A percentile compares a stretch with the other conserved stretches of the same genome.
Evolutionary conservation across 116 monocot genomes (phyloP).

Genomic region (Phalaenopsis hybrid): DNA sequence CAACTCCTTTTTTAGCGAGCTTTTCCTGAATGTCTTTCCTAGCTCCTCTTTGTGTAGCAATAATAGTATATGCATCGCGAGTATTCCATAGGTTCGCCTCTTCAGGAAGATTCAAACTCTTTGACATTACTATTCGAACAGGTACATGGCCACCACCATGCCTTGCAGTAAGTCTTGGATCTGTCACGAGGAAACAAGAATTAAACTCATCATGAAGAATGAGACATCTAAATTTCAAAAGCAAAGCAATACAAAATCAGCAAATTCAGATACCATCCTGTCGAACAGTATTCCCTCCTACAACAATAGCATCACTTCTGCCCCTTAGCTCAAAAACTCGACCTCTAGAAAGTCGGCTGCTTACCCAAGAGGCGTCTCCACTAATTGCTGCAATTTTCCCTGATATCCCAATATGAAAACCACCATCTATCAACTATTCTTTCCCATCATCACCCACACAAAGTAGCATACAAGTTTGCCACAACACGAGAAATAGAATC

Average conservation of each 20-base stretch:
- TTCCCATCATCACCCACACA: background rate
- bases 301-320: slow-evolving; percentile 94
- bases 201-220: slow-evolving; percentile 7
- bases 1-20: slow-evolving; percentile 90
- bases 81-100: slow-evolving; percentile 89
- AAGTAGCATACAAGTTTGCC: background rate
- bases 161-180: slow-evolving; percentile 89
- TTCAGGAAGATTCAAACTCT: slow-evolving; percentile 78
- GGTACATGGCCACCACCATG: slow-evolving; percentile 82
- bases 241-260: background rate
- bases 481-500: background rate
- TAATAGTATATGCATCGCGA: slow-evolving; percentile 83
- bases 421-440: background rate
- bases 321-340: slow-evolving; percentile 89
- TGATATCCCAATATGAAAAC: slow-evolving; percentile 10
- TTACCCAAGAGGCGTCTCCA: slow-evolving; percentile 99
- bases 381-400: slow-evolving; percentile 98
- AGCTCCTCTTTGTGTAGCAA: slow-evolving; percentile 92
- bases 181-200: slow-evolving; percentile 29
- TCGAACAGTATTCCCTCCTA: slow-evolving; percentile 96
- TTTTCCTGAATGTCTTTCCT: slow-evolving; percentile 62
- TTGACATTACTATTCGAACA: slow-evolving; percentile 81
- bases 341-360: slow-evolving; percentile 69
- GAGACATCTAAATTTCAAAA: slow-evolving; percentile 4
- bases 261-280: slow-evolving; percentile 58